Evolutionary conservation across 164 flowering plant genomes (phyloP).

Genomic region (Chimonanthus salicifolius): DNA sequence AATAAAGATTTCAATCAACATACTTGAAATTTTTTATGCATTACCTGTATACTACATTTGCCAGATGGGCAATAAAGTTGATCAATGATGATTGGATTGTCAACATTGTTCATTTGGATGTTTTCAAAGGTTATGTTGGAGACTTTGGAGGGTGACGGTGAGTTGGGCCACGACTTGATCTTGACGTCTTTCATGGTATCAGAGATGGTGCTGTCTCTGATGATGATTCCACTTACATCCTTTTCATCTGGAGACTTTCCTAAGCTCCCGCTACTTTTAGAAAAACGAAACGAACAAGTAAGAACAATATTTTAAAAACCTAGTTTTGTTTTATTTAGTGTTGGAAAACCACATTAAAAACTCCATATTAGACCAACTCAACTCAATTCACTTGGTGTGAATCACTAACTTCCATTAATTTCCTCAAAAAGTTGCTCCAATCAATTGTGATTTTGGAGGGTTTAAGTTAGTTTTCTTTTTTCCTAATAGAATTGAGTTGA

Average conservation of each 20-base stretch:
- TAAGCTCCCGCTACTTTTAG: constrained; percentile 52
- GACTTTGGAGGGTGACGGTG: constrained; percentile 41
- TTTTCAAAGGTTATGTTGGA: constrained; percentile 51
- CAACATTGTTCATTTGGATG: constrained; percentile 51
- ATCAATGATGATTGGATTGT: constrained; percentile 57
- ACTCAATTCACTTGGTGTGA: too few species aligned
- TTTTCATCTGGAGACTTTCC: constrained; percentile 46
- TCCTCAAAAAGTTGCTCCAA: too few species aligned
- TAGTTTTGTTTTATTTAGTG: too few species aligned
- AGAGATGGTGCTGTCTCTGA: constrained; percentile 35
- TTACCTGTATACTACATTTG: background rate
- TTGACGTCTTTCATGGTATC: constrained; percentile 52
- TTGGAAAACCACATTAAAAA: too few species aligned
- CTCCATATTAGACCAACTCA: too few species aligned
- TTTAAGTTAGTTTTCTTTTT: too few species aligned
- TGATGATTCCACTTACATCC: constrained; percentile 45
- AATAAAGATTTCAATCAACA: background rate
- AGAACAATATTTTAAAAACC: background rate
- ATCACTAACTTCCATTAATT: too few species aligned
- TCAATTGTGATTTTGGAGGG: too few species aligned
- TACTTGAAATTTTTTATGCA: background rate
- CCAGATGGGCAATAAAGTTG: constrained; percentile 48
- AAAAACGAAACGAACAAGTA: background rate
- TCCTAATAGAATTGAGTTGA: too few species aligned
- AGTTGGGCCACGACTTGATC: constrained; percentile 70